Conservation (phyloP, 2,329 filamentous ascomycete species). For the Juglanconis juglandina region DNA sequence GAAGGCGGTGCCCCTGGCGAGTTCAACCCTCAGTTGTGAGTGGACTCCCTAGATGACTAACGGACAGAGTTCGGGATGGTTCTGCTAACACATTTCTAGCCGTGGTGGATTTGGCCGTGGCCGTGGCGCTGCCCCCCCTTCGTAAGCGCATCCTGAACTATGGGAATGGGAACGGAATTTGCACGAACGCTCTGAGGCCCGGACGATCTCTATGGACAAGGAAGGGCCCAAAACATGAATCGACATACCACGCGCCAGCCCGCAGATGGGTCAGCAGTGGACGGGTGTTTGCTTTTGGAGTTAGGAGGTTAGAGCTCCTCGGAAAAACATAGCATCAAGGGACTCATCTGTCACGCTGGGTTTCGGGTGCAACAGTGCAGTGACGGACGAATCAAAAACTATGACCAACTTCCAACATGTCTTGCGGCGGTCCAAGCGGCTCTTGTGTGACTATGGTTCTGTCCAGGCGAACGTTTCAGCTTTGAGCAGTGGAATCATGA, state of each 20-base stretch:
- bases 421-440: background rate
- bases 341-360: constrained; percentile 20
- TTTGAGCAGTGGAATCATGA: no score
- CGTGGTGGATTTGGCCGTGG: constrained; percentile 88
- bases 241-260: constrained; percentile 24
- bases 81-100: constrained; percentile 39
- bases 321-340: constrained; percentile 30
- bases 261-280: constrained; percentile 25
- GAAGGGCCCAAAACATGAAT: constrained; percentile 27
- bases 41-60: constrained; percentile 9
- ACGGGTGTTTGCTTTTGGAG: constrained; percentile 30
- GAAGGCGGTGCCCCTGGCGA: constrained; percentile 89
- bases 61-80: constrained; percentile 32
- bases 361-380: constrained; percentile 17
- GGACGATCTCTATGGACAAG: constrained; percentile 15
- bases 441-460: background rate
- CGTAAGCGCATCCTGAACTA: constrained; percentile 47
- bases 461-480: background rate
- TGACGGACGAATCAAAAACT: constrained; percentile 18
- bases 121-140: constrained; percentile 71
- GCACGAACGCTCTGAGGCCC: constrained; percentile 19
- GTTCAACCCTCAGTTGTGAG: constrained; percentile 87
- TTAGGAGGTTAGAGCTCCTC: constrained; percentile 31
- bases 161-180: constrained; percentile 20
- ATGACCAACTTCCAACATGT: constrained; percentile 14